Evolutionary conservation across 208 protist genomes (phyloP), one percentile per base, ranked within the genome.

Genomic region (Naegleria lovaniensis): DNA sequence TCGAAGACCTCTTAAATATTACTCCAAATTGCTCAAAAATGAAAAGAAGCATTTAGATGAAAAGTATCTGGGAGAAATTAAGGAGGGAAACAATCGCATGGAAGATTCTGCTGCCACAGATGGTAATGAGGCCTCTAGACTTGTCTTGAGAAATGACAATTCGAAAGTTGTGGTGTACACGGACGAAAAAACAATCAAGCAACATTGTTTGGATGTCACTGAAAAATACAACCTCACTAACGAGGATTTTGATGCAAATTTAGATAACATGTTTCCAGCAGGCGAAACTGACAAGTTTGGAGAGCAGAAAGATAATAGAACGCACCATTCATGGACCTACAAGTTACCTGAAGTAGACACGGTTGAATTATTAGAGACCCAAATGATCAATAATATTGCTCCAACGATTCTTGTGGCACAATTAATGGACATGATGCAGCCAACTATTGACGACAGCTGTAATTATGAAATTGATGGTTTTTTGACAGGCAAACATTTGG

Each of bases 1-100:
- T 0, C 88, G 94, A 51, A 88, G 93, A 79, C 94, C 94, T 0
- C 75, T 94, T 0, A 40, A 41, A 0, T 96, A 93, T 86, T 97
- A 96, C 67, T 4, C 76, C 40, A 91, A 93, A 48, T 55, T 96
- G 5, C 11, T 90, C 3, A 25, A 59, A 40, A 89, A 89, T 9
- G 85, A 89, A 89, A 67, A 67, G 55, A 19, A 29, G 11, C 3
- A 67, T 13, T 67, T 67, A 19, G 11, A 15, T 29, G 55, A 67
- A 67, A 67, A 15, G 11, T 29, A 67, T 67, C 13, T 67, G 11
- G 55, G 55, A 22, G 55, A 67, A 22, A 67, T 67, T 13, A 67
- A 67, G 19, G 22, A 4, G 1, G 43, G 7, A 1, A 48, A 48
- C 43, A 48, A 48, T n/a, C n/a, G n/a, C n/a, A n/a, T n/a, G 43